A percentile compares a stretch with the other conserved stretches of the same genome.
Evolutionary conservation across 768 basidiomycete species (phyloP).

Genomic region (Clitopilus hobsonii): DNA sequence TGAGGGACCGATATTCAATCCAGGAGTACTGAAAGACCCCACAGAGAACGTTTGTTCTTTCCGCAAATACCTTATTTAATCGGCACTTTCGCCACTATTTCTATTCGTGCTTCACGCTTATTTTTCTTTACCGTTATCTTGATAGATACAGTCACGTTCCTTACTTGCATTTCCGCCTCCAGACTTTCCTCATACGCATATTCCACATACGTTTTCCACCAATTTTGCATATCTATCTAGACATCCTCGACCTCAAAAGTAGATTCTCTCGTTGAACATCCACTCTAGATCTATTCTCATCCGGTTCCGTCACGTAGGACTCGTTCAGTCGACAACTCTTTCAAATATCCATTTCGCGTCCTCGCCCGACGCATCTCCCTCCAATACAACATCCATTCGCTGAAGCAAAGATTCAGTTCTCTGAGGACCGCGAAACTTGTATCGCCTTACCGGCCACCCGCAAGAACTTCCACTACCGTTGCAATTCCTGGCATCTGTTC

Average conservation of each 20-base stretch:
- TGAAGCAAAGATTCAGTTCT: no score
- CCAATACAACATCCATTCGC: no score
- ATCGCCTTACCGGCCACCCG: no score
- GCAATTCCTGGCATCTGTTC: no score
- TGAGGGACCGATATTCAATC: neutral
- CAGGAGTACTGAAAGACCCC: neutral
- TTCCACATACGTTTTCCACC: neutral
- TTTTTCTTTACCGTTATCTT: neutral
- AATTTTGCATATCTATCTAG: neutral
- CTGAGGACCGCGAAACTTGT: no score
- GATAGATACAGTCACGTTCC: neutral
- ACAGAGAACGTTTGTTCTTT: neutral
- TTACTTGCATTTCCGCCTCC: neutral
- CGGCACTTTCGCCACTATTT: neutral
- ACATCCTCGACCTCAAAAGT: neutral
- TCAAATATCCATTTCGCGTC: no score
- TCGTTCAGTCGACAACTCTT: no score
- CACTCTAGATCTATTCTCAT: no score
- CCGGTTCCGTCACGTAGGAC: no score
- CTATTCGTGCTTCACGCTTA: neutral
- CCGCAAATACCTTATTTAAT: neutral
- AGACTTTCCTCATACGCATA: neutral
- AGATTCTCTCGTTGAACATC: neutral
- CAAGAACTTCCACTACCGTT: no score
- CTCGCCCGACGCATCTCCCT: no score